Conservation (phyloP, 2,329 filamentous ascomycete species). For the Simplicillium aogashimaense region DNA sequence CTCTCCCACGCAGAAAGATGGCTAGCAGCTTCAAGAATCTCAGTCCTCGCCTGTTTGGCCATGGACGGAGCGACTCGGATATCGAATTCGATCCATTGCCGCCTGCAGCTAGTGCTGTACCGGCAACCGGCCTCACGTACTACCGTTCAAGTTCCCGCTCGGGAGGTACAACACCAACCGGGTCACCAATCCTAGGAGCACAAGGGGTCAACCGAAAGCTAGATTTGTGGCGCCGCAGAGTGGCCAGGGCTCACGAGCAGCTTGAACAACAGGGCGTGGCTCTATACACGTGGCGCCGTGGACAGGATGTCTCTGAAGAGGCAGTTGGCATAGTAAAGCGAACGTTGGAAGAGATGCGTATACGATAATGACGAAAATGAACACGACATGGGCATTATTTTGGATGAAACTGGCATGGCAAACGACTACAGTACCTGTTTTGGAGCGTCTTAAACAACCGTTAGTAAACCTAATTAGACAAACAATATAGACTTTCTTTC, state of each 20-base stretch:
- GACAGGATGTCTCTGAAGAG: slow-evolving; percentile 58
- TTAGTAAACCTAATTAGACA: neutral
- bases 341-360: slow-evolving; percentile 32
- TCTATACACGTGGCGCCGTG: slow-evolving; percentile 64
- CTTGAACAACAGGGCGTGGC: slow-evolving; percentile 57
- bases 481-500: neutral
- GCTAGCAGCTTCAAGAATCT: slow-evolving; percentile 20
- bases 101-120: slow-evolving; percentile 14
- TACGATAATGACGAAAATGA: slow-evolving; percentile 12
- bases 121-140: slow-evolving; percentile 12
- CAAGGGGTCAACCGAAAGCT: slow-evolving; percentile 53
- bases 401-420: neutral
- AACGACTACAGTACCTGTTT: too few relatives aligned
- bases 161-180: slow-evolving; percentile 20
- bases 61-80: slow-evolving; percentile 27
- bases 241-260: slow-evolving; percentile 52
- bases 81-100: slow-evolving; percentile 30
- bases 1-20: slow-evolving; percentile 35
- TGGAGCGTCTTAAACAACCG: too few relatives aligned
- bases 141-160: slow-evolving; percentile 18
- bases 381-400: neutral
- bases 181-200: slow-evolving; percentile 23
- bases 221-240: slow-evolving; percentile 60
- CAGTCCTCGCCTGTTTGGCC: slow-evolving; percentile 19
- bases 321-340: slow-evolving; percentile 54